phyloP scores from a whole-genome alignment of 169 alveolate species.

The Plasmodium vinckei region DNA sequence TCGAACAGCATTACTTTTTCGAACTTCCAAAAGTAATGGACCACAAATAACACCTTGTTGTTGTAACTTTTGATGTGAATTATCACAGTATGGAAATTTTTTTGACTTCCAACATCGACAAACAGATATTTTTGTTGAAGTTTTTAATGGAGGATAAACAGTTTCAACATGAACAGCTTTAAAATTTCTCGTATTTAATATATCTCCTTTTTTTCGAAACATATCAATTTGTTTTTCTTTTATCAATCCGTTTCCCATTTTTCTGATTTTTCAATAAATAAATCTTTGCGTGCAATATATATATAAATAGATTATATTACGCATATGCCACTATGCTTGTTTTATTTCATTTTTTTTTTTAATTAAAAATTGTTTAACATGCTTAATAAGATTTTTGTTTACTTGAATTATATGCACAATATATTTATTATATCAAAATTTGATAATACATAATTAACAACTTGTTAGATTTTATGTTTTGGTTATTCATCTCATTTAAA shows the following conservation, averaged over 20 bases:
- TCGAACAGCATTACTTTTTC: conserved; percentile 47
- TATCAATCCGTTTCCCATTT: conserved; percentile 31
- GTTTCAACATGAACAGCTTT: conserved; percentile 78
- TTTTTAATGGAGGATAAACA: conserved; percentile 73
- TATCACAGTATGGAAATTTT: conserved; percentile 89
- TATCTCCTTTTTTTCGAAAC: conserved; percentile 61
- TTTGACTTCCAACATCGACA: conserved; percentile 90
- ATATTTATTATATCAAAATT: too few species aligned
- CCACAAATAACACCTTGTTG: conserved; percentile 86
- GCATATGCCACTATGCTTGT: too few species aligned
- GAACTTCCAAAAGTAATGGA: conserved; percentile 83
- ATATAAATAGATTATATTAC: too few species aligned
- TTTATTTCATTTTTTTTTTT: neutral
- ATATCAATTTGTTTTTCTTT: conserved; percentile 18
- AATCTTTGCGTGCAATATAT: neutral
- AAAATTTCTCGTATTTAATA: conserved; percentile 37
- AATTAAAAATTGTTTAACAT: neutral
- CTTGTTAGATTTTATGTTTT: too few species aligned
- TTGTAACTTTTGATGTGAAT: conserved; percentile 87
- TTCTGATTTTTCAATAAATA: neutral
- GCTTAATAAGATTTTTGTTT: too few species aligned
- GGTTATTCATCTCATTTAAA: too few species aligned
- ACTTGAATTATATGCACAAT: too few species aligned
- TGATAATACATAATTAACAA: too few species aligned
- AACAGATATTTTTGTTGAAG: conserved; percentile 79